These are phyloP conservation scores for Neofusicoccum kwambonambiense DNA, from an alignment of 2,329 filamentous ascomycete genomes.

Conservation along the genomic window DNA sequence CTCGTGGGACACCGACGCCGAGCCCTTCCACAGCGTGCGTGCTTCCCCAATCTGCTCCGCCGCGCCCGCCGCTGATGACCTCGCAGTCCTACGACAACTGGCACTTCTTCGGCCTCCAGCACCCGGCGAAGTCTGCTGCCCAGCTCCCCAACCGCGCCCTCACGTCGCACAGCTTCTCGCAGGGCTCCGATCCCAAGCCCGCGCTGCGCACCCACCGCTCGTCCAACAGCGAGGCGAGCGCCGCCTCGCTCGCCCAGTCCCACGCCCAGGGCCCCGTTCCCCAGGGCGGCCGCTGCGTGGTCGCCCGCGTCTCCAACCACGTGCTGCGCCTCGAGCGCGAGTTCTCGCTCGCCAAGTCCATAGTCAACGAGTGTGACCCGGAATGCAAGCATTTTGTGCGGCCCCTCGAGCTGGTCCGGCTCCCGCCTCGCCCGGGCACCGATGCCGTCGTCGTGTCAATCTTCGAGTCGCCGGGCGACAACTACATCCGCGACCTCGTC, in stretches of 20 bases:
- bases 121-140: constrained; percentile 19
- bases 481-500: constrained; percentile 68
- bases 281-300: constrained; percentile 54
- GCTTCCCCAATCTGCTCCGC: neutral
- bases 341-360: constrained; percentile 75
- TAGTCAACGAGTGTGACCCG: constrained; percentile 70
- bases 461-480: constrained; percentile 74
- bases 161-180: constrained; percentile 27
- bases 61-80: constrained; percentile 22
- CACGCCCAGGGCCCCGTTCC: constrained; percentile 40
- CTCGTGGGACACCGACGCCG: constrained; percentile 39
- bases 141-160: constrained; percentile 20
- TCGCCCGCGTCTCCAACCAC: constrained; percentile 82
- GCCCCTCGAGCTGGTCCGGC: constrained; percentile 74
- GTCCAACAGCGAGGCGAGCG: constrained; percentile 36
- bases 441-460: constrained; percentile 76
- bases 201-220: constrained; percentile 31
- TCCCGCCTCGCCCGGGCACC: constrained; percentile 68
- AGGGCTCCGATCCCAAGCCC: constrained; percentile 33
- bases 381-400: constrained; percentile 73
- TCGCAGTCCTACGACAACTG: constrained; percentile 80
- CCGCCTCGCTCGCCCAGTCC: constrained; percentile 33
- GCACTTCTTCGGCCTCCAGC: constrained; percentile 51
- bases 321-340: constrained; percentile 80
- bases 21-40: constrained; percentile 48